Evolutionary conservation across 768 basidiomycete genomes (phyloP), one percentile per base, ranked within the genome.

Genomic region (Amanita exitialis): DNA sequence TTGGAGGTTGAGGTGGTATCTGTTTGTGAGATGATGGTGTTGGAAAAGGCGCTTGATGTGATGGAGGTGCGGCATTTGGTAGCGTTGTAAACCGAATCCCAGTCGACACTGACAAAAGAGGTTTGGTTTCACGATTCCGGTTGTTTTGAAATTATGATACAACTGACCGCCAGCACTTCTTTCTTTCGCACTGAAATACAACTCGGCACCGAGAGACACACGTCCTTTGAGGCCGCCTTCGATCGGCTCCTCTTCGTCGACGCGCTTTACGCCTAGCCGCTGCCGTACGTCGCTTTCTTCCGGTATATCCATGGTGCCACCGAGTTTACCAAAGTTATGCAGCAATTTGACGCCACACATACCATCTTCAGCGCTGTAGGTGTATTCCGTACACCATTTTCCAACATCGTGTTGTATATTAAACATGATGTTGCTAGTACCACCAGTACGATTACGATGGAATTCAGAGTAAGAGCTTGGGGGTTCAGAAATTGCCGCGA

Each of bases 61-160:
- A 82, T 3, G 84, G 75, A 0, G 82, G 75, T 6, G 85, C 79
- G 0, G 80, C 75, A 57, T 94, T 90, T 2, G 92, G 90, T 3
- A 94, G 69, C 1, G 95, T 98, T 3, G 90, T 87, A 63, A 96
- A 97, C n/a, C 94, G 82, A 37, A 95, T 76, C 13, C 91, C 94
- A 16, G 91, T 89, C 1, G 95, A 96, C 0, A 96, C 91, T 94
- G 3, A 30, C 23, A 28, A 15, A 15, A 58, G 41, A 44, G n/a
- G 30, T 25, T 15, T 32, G 13, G 12, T 20, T 18, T 12, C 4
- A 15, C 46, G 15, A 34, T 18, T 36, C 38, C 3, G 20, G 21
- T 36, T 47, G 16, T 20, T 16, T 39, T 13, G 15, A 6, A 51
- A 12, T 6, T 16, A 32, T 16, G 39, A 13, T 41, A 21, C 12